Percentiles rank a stretch among this genome's conserved stretches.
phyloP scores from a whole-genome alignment of 768 basidiomycete genomes.

The Russula sp. region DNA sequence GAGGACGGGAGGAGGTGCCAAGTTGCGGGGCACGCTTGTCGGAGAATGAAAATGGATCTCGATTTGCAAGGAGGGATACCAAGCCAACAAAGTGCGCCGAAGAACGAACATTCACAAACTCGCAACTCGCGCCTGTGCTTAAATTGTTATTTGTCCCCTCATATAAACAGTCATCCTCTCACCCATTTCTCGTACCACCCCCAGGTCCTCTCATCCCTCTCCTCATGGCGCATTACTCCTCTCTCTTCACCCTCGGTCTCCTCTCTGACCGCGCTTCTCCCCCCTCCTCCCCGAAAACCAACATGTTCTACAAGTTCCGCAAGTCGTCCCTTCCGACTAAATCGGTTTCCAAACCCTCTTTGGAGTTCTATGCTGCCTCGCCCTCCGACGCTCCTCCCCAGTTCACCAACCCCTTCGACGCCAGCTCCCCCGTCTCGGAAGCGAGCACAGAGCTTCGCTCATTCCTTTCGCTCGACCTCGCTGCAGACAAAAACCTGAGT shows the following conservation, averaged over 20 bases:
- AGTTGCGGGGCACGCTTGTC: not conserved
- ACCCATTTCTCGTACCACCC: not conserved
- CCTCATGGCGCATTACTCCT: slow-evolving; percentile 28
- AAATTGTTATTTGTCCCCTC: too few relatives aligned
- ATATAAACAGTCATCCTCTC: not conserved
- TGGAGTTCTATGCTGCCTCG: not conserved
- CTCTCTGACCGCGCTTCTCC: slow-evolving; percentile 28
- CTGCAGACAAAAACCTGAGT: slow-evolving; percentile 47
- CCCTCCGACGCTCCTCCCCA: not conserved
- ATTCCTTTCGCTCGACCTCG: slow-evolving; percentile 68
- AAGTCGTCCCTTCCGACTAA: slow-evolving; percentile 27
- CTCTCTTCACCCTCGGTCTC: slow-evolving; percentile 28
- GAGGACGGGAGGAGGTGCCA: not conserved
- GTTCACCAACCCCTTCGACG: slow-evolving; percentile 27
- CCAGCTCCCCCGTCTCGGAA: not conserved
- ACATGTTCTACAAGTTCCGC: slow-evolving; percentile 26
- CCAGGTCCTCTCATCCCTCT: not conserved
- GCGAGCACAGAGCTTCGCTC: slow-evolving; percentile 42
- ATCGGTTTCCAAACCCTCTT: slow-evolving; percentile 4
- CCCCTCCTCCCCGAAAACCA: slow-evolving; percentile 14
- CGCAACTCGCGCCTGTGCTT: not conserved
- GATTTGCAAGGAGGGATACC: too few relatives aligned
- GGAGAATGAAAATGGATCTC: slow-evolving; percentile 5
- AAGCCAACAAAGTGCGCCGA: not conserved
- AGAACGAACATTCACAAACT: not conserved